phyloP scores from a whole-genome alignment of 2,329 filamentous ascomycete species.

The Neopestalotiopsis rosae region DNA sequence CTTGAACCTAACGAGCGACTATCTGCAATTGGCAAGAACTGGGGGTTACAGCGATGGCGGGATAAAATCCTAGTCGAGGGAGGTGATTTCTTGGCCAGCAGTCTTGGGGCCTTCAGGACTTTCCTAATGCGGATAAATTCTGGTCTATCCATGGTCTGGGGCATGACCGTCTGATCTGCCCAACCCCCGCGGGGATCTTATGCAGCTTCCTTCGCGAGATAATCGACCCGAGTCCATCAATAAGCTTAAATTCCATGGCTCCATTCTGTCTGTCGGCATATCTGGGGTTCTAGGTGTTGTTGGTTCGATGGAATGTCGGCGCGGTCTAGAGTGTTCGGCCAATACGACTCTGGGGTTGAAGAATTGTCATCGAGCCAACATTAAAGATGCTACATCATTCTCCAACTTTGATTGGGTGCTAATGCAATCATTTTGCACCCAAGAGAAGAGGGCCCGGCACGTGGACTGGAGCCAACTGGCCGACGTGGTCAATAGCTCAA shows the following conservation, averaged over 20 bases:
- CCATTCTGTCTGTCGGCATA: slow-evolving; percentile 1
- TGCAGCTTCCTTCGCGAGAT: slow-evolving; percentile 9
- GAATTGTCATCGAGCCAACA: not conserved
- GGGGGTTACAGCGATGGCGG: slow-evolving; percentile 7
- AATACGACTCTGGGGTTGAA: not conserved
- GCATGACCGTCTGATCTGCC: slow-evolving; percentile 13
- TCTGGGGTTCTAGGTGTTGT: not conserved
- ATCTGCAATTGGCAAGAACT: not conserved
- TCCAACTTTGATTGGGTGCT: too few species aligned
- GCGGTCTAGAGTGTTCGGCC: not conserved
- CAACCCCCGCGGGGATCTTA: not conserved
- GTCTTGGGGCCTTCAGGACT: not conserved
- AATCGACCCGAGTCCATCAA: slow-evolving; percentile 1
- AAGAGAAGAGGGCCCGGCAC: too few species aligned
- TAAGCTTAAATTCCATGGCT: slow-evolving; percentile 15
- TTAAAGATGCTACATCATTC: too few species aligned
- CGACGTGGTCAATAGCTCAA: not conserved
- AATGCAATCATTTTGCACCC: too few species aligned
- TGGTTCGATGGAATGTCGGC: not conserved
- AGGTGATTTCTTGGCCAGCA: slow-evolving; percentile 9
- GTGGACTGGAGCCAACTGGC: not conserved
- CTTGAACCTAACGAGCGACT: not conserved
- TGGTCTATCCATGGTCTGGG: not conserved
- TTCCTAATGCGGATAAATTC: slow-evolving; percentile 11
- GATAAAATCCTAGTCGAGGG: slow-evolving; percentile 11